Percentiles rank a stretch among this genome's conserved stretches.
Conservation (phyloP, 129 eudicot species). For the Rutidosis leptorrhynchoides region DNA sequence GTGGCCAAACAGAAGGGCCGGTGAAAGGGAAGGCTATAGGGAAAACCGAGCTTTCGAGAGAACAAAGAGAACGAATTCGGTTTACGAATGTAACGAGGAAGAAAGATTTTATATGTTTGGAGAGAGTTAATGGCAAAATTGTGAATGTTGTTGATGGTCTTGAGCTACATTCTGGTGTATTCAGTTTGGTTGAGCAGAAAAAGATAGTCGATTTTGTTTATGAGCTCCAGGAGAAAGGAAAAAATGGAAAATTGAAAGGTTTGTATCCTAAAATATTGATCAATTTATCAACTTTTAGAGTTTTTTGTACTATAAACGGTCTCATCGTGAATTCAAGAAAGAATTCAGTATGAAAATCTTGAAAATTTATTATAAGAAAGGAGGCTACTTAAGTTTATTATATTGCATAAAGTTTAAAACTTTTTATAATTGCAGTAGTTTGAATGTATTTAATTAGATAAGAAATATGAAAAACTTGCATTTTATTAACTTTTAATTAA, state of each 20-base stretch:
- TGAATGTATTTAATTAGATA: neutral
- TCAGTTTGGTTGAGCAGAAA: conserved; percentile 80
- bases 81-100: conserved; percentile 60
- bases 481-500: conserved; percentile 1
- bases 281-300: neutral
- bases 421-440: neutral
- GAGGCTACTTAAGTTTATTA: neutral
- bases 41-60: conserved; percentile 62
- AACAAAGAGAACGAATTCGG: conserved; percentile 73
- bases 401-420: neutral
- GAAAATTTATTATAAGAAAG: neutral
- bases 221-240: conserved; percentile 68
- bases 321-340: neutral
- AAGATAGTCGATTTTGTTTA: conserved; percentile 67
- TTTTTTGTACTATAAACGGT: neutral
- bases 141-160: conserved; percentile 83
- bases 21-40: conserved; percentile 29
- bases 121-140: conserved; percentile 65
- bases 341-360: neutral
- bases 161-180: conserved; percentile 82
- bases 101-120: conserved; percentile 68
- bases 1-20: conserved; percentile 31
- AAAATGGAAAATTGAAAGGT: conserved; percentile 72
- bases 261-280: neutral
- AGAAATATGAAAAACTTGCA: neutral